These are phyloP conservation scores for Microcyclospora pomicola DNA, from an alignment of 2,329 filamentous ascomycete genomes.

Conservation along the genomic window DNA sequence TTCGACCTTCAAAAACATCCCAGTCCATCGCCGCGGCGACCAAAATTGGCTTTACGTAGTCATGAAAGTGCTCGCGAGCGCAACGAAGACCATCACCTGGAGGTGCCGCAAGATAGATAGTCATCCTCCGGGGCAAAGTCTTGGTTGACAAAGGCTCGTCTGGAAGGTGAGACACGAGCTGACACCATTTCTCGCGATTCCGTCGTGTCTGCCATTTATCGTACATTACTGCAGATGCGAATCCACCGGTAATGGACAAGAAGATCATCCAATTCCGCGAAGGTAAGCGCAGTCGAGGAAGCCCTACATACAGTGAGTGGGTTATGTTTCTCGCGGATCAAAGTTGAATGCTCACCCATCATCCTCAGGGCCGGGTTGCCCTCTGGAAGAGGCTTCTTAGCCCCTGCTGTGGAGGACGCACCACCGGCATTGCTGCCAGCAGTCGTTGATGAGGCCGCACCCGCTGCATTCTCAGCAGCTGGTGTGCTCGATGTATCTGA, in stretches of 20 bases:
- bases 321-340: slow-evolving; percentile 1
- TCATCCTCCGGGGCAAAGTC: slow-evolving; percentile 68
- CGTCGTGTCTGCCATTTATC: slow-evolving; percentile 82
- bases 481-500: not conserved
- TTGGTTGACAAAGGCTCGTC: slow-evolving; percentile 59
- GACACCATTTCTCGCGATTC: slow-evolving; percentile 74
- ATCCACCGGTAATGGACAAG: slow-evolving; percentile 60
- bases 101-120: slow-evolving; percentile 72
- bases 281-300: slow-evolving; percentile 76
- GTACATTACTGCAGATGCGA: slow-evolving; percentile 73
- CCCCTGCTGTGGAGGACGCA: slow-evolving; percentile 19
- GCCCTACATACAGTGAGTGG: slow-evolving; percentile 36
- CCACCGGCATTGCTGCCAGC: slow-evolving; percentile 5
- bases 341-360: slow-evolving; percentile 38
- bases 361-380: slow-evolving; percentile 62
- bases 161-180: slow-evolving; percentile 70
- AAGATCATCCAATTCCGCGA: slow-evolving; percentile 99
- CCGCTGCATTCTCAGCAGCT: slow-evolving; percentile 7
- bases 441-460: slow-evolving; percentile 4
- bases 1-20: slow-evolving; percentile 84
- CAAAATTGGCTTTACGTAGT: slow-evolving; percentile 88
- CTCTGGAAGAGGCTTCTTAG: slow-evolving; percentile 27
- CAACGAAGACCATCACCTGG: slow-evolving; percentile 71
- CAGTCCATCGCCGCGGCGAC: slow-evolving; percentile 85
- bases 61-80: slow-evolving; percentile 89